These are phyloP conservation scores for Plasmodium adleri DNA, from an alignment of 169 alveolate species.

Conservation along the genomic window DNA sequence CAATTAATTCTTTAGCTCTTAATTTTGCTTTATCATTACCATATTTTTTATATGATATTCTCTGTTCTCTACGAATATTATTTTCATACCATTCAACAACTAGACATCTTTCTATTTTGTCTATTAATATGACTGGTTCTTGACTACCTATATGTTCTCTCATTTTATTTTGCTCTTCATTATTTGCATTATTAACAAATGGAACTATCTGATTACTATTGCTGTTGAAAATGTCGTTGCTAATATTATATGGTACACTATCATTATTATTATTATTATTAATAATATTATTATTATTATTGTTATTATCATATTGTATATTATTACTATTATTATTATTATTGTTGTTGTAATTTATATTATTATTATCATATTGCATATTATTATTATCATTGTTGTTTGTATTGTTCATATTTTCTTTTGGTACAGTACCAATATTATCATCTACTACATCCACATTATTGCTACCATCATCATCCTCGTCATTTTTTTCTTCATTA, in stretches of 20 bases:
- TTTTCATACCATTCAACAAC: slow-evolving; percentile 87
- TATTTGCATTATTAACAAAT: slow-evolving; percentile 3
- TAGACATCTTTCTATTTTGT: slow-evolving; percentile 84
- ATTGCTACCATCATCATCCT: neutral
- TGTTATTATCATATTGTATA: too few relatives aligned
- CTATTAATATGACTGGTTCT: slow-evolving; percentile 83
- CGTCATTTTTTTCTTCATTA: neutral
- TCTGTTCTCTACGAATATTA: slow-evolving; percentile 82
- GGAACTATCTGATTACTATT: neutral
- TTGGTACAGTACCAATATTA: too few relatives aligned
- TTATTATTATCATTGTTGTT: too few relatives aligned
- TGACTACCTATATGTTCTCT: slow-evolving; percentile 13
- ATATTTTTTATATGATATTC: slow-evolving; percentile 86
- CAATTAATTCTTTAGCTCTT: slow-evolving; percentile 84
- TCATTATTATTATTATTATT: neutral
- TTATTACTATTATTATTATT: too few relatives aligned
- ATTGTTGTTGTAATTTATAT: too few relatives aligned
- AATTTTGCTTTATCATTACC: slow-evolving; percentile 88
- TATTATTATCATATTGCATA: too few relatives aligned
- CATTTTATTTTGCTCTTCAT: neutral
- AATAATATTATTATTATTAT: too few relatives aligned
- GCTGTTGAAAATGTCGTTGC: neutral
- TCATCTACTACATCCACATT: too few relatives aligned
- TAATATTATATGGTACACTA: neutral
- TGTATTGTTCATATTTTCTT: too few relatives aligned